Evolutionary conservation across 2,329 filamentous ascomycete species (phyloP).

Genomic region (Paraphaeosphaeria minitans): DNA sequence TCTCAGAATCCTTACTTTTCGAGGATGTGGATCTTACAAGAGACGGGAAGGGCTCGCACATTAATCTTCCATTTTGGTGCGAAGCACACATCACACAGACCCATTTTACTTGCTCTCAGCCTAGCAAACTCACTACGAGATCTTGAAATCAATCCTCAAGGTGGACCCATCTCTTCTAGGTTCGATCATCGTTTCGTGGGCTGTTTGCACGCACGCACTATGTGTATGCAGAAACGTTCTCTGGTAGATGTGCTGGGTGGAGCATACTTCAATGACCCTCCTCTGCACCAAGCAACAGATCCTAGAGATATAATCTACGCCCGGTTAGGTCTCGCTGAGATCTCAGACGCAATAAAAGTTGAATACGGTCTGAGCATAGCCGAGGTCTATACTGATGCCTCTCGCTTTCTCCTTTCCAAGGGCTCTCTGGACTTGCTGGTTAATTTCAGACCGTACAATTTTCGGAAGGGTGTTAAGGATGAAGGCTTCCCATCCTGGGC

Average conservation of each 20-base stretch:
- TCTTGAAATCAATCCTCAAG: neutral
- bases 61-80: constrained; percentile 1
- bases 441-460: constrained; percentile 2
- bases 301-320: constrained; percentile 2
- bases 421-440: constrained; percentile 4
- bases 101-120: neutral
- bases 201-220: constrained; percentile 6
- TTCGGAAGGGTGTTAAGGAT: neutral
- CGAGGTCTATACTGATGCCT: constrained; percentile 1
- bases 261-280: constrained; percentile 8
- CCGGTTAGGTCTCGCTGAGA: constrained; percentile 3
- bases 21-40: constrained; percentile 11
- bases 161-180: neutral
- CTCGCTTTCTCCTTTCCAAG: constrained; percentile 1
- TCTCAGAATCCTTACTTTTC: constrained; percentile 3
- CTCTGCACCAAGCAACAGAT: neutral
- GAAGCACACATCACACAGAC: neutral
- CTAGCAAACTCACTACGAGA: constrained; percentile 1
- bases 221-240: constrained; percentile 1
- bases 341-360: neutral
- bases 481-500: constrained; percentile 4
- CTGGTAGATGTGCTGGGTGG: constrained; percentile 1
- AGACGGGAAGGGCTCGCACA: constrained; percentile 2
- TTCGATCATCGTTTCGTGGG: constrained; percentile 8
- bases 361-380: constrained; percentile 1